Evolutionary conservation across 768 basidiomycete genomes (phyloP).

Genomic region (Cystofilobasidium capitatum): DNA sequence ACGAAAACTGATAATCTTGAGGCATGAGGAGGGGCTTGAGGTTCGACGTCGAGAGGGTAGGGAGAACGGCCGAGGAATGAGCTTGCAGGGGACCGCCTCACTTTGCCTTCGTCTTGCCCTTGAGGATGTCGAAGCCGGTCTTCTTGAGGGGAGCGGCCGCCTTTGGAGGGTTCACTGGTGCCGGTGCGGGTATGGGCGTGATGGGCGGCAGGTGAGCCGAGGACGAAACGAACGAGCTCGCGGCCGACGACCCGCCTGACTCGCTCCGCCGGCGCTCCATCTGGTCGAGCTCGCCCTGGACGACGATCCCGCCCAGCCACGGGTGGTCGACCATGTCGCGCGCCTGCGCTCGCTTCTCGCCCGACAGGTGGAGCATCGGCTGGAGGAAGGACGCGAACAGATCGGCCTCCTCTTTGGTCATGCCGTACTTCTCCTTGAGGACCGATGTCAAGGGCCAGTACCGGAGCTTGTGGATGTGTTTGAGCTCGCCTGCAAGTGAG

Average conservation of each 20-base stretch:
- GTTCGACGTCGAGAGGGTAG: background rate
- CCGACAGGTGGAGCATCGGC: slow-evolving; percentile 82
- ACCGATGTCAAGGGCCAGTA: slow-evolving; percentile 79
- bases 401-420: slow-evolving; percentile 71
- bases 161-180: background rate
- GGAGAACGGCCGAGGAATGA: background rate
- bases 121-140: slow-evolving; percentile 27
- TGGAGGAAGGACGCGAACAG: slow-evolving; percentile 67
- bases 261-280: slow-evolving; percentile 37
- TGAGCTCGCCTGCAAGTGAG: slow-evolving; percentile 59
- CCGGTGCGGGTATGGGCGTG: background rate
- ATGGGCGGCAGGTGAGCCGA: background rate
- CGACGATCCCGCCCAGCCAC: slow-evolving; percentile 68
- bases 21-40: too few relatives aligned
- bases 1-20: too few relatives aligned
- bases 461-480: slow-evolving; percentile 86
- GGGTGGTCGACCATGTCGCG: slow-evolving; percentile 72
- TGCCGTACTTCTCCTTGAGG: slow-evolving; percentile 91
- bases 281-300: slow-evolving; percentile 84
- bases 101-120: slow-evolving; percentile 14
- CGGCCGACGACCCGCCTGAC: background rate
- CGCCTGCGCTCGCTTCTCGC: slow-evolving; percentile 80
- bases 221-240: background rate
- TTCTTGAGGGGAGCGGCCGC: slow-evolving; percentile 15
- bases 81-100: background rate